Percentiles rank a stretch among this genome's conserved stretches.
Evolutionary conservation across 2,329 filamentous ascomycete species (phyloP).

Genomic region (Colletotrichum cordylinicola): DNA sequence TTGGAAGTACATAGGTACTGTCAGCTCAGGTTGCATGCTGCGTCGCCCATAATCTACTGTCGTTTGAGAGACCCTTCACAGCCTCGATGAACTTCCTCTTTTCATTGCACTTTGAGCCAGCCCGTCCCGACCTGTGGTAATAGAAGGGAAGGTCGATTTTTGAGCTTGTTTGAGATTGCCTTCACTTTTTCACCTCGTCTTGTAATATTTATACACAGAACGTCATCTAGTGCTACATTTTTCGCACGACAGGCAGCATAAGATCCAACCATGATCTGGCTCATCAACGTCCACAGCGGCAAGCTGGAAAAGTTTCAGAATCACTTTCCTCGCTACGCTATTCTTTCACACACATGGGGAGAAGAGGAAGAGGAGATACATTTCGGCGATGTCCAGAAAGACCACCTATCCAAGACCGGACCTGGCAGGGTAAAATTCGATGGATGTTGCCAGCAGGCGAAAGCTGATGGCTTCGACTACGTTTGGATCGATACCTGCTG

Average conservation of each 20-base stretch:
- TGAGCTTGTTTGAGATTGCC: background rate
- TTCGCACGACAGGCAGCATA: too few relatives aligned
- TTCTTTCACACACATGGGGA: background rate
- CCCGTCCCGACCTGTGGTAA: too few relatives aligned
- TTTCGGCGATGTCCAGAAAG: background rate
- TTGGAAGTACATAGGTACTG: too few relatives aligned
- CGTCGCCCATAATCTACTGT: background rate
- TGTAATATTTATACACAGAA: too few relatives aligned
- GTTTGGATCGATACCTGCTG: background rate
- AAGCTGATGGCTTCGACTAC: background rate
- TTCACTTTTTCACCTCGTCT: too few relatives aligned
- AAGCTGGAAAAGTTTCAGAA: background rate
- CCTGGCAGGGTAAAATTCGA: background rate
- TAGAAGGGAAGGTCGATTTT: fast-evolving
- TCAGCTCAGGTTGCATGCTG: background rate
- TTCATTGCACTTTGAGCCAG: background rate
- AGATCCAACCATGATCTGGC: background rate
- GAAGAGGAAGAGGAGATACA: background rate
- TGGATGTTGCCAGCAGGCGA: background rate
- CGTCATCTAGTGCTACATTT: fast-evolving
- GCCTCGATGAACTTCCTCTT: too few relatives aligned
- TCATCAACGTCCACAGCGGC: background rate
- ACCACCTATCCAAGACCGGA: background rate
- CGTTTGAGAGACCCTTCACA: too few relatives aligned
- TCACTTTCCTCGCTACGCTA: fast-evolving